These are phyloP conservation scores for Russula abietina DNA, from an alignment of 768 basidiomycete genomes.

Conservation along the genomic window DNA sequence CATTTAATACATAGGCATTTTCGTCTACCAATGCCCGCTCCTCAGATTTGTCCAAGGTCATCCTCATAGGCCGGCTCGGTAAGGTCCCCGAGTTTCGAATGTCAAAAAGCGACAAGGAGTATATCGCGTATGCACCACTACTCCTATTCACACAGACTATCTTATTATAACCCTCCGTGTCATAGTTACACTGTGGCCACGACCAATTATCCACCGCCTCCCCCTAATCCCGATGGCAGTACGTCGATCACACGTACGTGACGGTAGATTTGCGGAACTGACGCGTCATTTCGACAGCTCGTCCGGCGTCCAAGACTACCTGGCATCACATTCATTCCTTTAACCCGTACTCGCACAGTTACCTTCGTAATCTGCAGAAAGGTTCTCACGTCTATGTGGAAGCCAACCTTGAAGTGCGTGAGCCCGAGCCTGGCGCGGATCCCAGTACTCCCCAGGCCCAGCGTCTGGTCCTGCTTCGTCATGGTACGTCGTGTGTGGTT, in stretches of 20 bases:
- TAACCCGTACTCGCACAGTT: constrained; percentile 51
- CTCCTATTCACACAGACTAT: neutral
- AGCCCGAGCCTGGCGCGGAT: constrained; percentile 62
- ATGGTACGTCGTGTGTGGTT: constrained; percentile 45
- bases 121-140: constrained; percentile 50
- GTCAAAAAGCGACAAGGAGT: constrained; percentile 75
- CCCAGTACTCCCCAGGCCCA: constrained; percentile 63
- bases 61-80: constrained; percentile 67
- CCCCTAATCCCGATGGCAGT: constrained; percentile 58
- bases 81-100: constrained; percentile 63
- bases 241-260: constrained; percentile 26
- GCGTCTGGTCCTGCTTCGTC: constrained; percentile 75
- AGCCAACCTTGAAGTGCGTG: constrained; percentile 67
- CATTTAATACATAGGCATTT: constrained; percentile 45
- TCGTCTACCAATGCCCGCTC: constrained; percentile 50
- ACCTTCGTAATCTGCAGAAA: constrained; percentile 57
- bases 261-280: neutral
- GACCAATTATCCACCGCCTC: constrained; percentile 50
- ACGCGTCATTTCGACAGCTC: constrained; percentile 37
- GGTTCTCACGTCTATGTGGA: constrained; percentile 79
- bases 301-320: constrained; percentile 47
- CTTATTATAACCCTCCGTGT: neutral
- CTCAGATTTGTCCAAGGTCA: constrained; percentile 66
- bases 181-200: constrained; percentile 75
- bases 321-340: constrained; percentile 80